These are phyloP conservation scores for Irpex lacteus DNA, from an alignment of 1,284 basidiomycete genomes.

Conservation along the genomic window DNA sequence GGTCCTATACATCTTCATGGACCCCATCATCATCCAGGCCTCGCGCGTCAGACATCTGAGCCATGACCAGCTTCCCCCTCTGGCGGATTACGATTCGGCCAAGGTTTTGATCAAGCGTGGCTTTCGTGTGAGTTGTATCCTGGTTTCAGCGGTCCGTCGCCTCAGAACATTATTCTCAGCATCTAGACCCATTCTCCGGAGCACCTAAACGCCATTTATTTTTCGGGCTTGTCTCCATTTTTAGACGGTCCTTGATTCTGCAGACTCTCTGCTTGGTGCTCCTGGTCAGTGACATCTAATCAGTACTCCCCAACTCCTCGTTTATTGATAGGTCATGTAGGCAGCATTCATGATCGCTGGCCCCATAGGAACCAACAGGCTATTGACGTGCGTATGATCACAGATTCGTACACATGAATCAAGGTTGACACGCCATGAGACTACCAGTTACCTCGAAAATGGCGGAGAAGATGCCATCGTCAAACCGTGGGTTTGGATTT, in stretches of 20 bases:
- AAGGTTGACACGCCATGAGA: neutral
- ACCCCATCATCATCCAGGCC: conserved; percentile 28
- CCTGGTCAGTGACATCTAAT: conserved; percentile 2
- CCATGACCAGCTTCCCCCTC: conserved; percentile 34
- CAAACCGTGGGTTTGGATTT: conserved; percentile 57
- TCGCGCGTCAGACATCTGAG: conserved; percentile 23
- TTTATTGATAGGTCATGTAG: neutral
- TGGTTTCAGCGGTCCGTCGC: neutral
- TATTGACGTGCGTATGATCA: neutral
- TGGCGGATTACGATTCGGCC: conserved; percentile 45
- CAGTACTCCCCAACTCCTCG: neutral
- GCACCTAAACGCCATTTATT: conserved; percentile 11
- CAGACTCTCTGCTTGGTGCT: conserved; percentile 18
- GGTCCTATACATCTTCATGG: conserved; percentile 55
- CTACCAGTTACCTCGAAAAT: conserved; percentile 37
- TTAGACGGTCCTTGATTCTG: conserved; percentile 14
- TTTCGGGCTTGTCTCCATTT: conserved; percentile 9
- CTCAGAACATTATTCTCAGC: conserved; percentile 14
- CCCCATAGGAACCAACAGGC: conserved; percentile 34
- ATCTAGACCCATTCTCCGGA: conserved; percentile 29
- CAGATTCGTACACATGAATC: neutral
- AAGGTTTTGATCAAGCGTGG: conserved; percentile 35
- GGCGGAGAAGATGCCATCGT: conserved; percentile 33
- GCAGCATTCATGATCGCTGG: conserved; percentile 14
- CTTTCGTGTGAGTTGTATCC: conserved; percentile 24